These are phyloP conservation scores for Stephania yunnanensis DNA, from an alignment of 164 flowering plant species.

Conservation along the genomic window DNA sequence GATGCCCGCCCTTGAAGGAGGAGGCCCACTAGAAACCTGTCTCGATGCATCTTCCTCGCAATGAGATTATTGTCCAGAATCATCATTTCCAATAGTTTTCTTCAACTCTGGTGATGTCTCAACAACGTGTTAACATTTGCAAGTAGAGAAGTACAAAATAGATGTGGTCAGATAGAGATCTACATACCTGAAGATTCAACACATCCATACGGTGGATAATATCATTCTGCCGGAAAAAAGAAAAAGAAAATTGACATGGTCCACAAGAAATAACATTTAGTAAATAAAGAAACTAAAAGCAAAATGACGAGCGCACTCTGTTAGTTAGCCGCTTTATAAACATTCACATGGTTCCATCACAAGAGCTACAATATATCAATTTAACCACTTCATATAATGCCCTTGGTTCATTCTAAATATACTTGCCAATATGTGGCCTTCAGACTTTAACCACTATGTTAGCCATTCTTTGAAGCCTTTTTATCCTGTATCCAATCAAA, in stretches of 20 bases:
- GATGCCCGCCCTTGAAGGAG: slow-evolving; percentile 40
- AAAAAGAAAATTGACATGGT: neutral
- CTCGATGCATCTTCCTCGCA: slow-evolving; percentile 69
- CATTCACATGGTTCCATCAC: too few species aligned
- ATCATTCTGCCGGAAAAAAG: slow-evolving; percentile 44
- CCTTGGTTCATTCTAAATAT: too few species aligned
- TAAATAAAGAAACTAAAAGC: too few species aligned
- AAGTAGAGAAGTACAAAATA: neutral
- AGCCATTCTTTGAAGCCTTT: too few species aligned
- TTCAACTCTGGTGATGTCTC: slow-evolving; percentile 55
- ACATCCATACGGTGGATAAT: too few species aligned
- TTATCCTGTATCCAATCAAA: too few species aligned
- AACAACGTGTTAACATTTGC: slow-evolving; percentile 2
- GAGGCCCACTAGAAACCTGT: slow-evolving; percentile 38
- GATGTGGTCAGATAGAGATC: slow-evolving; percentile 22
- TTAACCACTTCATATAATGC: too few species aligned
- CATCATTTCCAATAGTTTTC: slow-evolving; percentile 69
- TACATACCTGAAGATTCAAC: slow-evolving; percentile 92
- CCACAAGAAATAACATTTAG: neutral
- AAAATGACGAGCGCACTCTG: too few species aligned
- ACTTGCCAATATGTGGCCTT: too few species aligned
- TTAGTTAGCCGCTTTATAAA: too few species aligned
- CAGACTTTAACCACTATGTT: too few species aligned
- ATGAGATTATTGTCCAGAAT: slow-evolving; percentile 63
- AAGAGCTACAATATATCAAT: too few species aligned